Evolutionary conservation across 495 filamentous ascomycete genomes (phyloP), one percentile per base, ranked within the genome.

Genomic region (Tetracladium marchalianum): DNA sequence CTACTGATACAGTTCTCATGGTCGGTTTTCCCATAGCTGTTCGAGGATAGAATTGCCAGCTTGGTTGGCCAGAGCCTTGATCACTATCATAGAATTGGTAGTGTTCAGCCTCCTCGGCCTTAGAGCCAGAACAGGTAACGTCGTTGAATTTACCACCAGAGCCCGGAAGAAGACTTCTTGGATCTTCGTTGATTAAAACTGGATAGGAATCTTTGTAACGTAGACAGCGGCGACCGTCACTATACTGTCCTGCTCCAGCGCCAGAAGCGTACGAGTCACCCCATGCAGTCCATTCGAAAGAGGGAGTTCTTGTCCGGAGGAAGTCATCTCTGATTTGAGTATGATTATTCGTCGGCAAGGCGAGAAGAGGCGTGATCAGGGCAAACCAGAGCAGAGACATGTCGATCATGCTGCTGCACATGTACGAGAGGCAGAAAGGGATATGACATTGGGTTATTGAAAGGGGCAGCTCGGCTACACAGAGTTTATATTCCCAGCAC

Each of bases 211-310:
- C 15, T 11, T 31, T 35, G 33, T 47, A 47, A 27, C 44, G 44
- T 40, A 47, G 44, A 27, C 44, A 47, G n/a, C 44, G 44, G 44
- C 31, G 31, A 12, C 19, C 19, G 31, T 47, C 16, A 13, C 16
- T 47, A 31, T 47, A 47, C 9, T 39, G 12, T 40, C 44, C 44
- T 27, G 17, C 22, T 17, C 44, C 44, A 40, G 39, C 44, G 27
- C 44, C 44, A 13, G 44, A 47, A 19, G 44, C 35, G 33, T 39
- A 47, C n/a, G 44, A 47, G 36, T 47, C 44, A 4, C 44, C 44
- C 35, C 19, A 34, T 41, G 44, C 44, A 40, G 44, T 47, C 44
- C 44, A 47, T 34, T 47, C 44, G 22, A 47, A 39, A n/a, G 22
- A 27, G 22, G 22, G 7, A 3, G 22, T 3, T 27, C 22, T 27